Base-by-base conservation (phyloP, 352 stramenopile species). In the Globisporangium mamillatum region DNA sequence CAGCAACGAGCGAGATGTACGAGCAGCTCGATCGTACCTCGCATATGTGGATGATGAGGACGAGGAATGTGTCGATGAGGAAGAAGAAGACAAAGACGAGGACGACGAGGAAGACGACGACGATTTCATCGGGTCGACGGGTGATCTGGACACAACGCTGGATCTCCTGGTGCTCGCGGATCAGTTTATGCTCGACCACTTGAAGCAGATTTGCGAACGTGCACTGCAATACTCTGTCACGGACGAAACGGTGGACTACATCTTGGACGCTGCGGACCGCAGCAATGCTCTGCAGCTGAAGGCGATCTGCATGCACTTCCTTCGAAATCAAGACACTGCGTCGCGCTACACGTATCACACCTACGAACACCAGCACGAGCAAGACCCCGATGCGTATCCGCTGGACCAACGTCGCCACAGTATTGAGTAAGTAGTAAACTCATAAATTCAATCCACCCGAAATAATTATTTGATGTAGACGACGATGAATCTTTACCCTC, bases 181-280 rank as follows among this genome's bases (percentile, higher is more conserved):
- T 74, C 90, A 98, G 77, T 99, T 98, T 79, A 98, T 98, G 82
- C 80, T 99, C 25, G 95, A 99, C 72, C 90, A 98, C 75, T 75
- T 99, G 18, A 99, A 98, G 70, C 93, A 98, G 79, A 82, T 97
- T 36, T 98, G 94, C 75, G 96, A 99, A 69, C 85, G 75, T 9
- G 75, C 88, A 38, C 68, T 99, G 29, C 89, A 97, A 70, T 75
- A 88, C 41, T 81, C 82, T 22, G 86, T 98, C 4, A 86, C 83
- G 56, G 60, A 75, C 12, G 90, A 96, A 20, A 98, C 86, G 0
- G 87, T 97, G 58, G 82, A 93, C 16, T 92, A 91, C 68, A 88
- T 99, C 44, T 64, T 96, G 32, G 81, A 96, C 65, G 80, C 95
- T 32, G 91, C 95, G 5, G 88, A 98, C 36, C 91, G 95, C 52